Base-by-base conservation (phyloP, 352 stramenopile genomes). In the Phytopythium boreale region DNA sequence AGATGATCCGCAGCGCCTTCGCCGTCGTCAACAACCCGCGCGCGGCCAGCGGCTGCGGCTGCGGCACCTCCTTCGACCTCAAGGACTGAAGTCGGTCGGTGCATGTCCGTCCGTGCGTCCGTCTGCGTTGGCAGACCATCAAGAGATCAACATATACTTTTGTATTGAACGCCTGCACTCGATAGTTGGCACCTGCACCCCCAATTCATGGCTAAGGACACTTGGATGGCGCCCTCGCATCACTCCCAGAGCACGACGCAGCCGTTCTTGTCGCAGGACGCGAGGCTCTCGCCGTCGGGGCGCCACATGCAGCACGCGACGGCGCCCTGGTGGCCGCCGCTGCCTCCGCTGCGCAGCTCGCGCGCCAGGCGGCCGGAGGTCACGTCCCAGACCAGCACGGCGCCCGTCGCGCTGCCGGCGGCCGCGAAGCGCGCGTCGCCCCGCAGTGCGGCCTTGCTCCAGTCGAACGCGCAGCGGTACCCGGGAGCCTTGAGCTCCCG, bases 1-100 rank as follows among this genome's bases (percentile, higher is more conserved):
- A 99, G 75, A 93, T 99, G 72, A 99, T 99, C 66, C 94, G 96
- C 51, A 97, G 84, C 66, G 84, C 92, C 29, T 99, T 99, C 77
- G 91, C 87, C 9, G 84, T 99, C 22, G 71, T 97, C 67, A 97
- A 98, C 70, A 99, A 99, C 84, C 97, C 97, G 39, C 96, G 98
- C 71, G 97, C 95, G 53, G 95, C 97, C 75, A 92, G 75, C 57
- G 97, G 96, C 61, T 99, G 97, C 79, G 97, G 97, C 59, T 99
- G 97, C 78, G 97, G 97, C 52, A 96, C 77, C 50, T 98, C 93
- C 29, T 99, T 99, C 82, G 97, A 98, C 29, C 76, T 99, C 53
- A 99, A 99, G 79, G 81, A 92, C 56, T 96, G 80, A 71, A n/a
- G n/a, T n/a, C n/a, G n/a, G n/a, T n/a, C n/a, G n/a, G n/a, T n/a